These are phyloP conservation scores for Boletus rubropictus DNA, from an alignment of 768 basidiomycete genomes.

Conservation along the genomic window DNA sequence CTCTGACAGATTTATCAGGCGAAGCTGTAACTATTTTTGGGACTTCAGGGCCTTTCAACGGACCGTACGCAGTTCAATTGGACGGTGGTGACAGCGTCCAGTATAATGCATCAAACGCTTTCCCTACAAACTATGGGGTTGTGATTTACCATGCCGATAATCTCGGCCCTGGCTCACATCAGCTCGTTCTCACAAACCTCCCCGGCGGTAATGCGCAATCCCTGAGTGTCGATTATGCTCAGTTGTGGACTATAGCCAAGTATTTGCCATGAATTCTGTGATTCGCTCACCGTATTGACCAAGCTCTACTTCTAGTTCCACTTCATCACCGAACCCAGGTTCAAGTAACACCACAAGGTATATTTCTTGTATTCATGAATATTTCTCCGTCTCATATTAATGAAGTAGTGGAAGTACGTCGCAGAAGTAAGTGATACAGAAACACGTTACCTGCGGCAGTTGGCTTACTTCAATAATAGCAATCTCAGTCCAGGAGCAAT, in stretches of 20 bases:
- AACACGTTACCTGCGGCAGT: neutral
- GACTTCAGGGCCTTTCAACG: conserved; percentile 33
- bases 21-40: conserved; percentile 43
- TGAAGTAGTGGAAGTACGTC: neutral
- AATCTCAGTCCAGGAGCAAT: conserved; percentile 20
- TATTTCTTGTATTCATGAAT: neutral
- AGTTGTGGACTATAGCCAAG: conserved; percentile 18
- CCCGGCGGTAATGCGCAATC: conserved; percentile 16
- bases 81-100: conserved; percentile 26
- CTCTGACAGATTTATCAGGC: conserved; percentile 24
- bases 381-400: neutral
- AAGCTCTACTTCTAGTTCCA: neutral
- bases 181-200: conserved; percentile 32
- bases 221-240: conserved; percentile 33
- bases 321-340: neutral
- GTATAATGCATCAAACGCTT: conserved; percentile 19
- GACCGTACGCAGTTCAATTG: conserved; percentile 34
- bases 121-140: conserved; percentile 24
- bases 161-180: conserved; percentile 37
- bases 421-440: conserved; percentile 11
- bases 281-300: neutral
- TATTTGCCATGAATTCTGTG: neutral
- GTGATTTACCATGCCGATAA: conserved; percentile 33
- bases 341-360: conserved; percentile 1
- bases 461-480: conserved; percentile 6